Evolutionary conservation across 2,329 filamentous ascomycete genomes (phyloP).

Genomic region (Ceratocystis papillata): DNA sequence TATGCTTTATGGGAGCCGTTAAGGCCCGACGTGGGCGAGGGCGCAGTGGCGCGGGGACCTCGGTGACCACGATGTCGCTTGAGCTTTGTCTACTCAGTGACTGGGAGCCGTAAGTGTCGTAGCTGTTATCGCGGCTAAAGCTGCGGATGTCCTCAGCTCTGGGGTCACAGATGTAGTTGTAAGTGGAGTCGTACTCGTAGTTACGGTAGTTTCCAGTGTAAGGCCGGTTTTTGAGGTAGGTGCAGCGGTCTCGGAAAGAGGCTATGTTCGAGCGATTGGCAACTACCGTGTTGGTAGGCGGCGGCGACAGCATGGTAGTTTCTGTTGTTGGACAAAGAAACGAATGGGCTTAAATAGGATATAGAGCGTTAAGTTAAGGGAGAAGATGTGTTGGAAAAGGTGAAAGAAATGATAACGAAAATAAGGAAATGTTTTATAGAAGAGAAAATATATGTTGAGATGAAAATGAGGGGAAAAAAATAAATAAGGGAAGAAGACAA

Average conservation of each 20-base stretch:
- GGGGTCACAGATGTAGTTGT: background rate
- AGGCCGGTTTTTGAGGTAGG: background rate
- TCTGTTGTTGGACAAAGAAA: background rate
- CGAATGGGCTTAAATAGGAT: background rate
- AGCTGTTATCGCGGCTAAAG: too few species aligned
- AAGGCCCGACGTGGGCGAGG: constrained; percentile 32
- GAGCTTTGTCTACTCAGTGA: constrained; percentile 3
- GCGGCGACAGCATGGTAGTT: background rate
- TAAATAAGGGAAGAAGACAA: background rate
- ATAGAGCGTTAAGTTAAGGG: background rate
- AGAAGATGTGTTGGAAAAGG: background rate
- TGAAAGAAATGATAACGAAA: background rate
- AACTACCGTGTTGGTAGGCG: background rate
- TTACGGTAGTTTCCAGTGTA: background rate
- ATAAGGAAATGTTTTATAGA: background rate
- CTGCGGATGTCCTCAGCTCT: background rate
- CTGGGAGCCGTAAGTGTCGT: background rate
- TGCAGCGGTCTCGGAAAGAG: background rate
- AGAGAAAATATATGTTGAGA: background rate
- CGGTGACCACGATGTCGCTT: constrained; percentile 12
- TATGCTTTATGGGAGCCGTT: background rate
- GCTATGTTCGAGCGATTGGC: background rate
- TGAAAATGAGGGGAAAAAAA: too few species aligned
- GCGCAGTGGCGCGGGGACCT: background rate
- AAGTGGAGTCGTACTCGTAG: background rate